Percentiles rank a stretch among this genome's conserved stretches.
Evolutionary conservation across 495 filamentous ascomycete genomes (phyloP).

Genomic region (Penicillium samsonianum): DNA sequence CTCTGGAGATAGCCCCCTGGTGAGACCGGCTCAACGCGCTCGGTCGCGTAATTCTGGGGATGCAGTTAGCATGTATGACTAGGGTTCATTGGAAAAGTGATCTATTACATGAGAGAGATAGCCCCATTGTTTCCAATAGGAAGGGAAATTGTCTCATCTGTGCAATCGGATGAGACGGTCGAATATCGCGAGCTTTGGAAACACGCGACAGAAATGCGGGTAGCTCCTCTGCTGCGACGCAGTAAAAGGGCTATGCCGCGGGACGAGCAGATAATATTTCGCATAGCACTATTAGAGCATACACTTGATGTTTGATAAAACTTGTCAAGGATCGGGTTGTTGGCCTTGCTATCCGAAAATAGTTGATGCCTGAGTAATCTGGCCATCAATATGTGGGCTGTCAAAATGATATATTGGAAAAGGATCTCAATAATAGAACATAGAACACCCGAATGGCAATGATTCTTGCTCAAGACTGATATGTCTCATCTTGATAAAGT

Average conservation of each 20-base stretch:
- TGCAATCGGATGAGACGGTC: constrained; percentile 12
- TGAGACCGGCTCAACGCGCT: constrained; percentile 2
- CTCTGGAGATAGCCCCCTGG: not conserved
- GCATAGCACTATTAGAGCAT: constrained; percentile 16
- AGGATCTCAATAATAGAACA: not conserved
- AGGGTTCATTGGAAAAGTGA: not conserved
- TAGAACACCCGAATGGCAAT: not conserved
- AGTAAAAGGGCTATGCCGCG: constrained; percentile 1
- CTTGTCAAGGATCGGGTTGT: constrained; percentile 38
- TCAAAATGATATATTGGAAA: not conserved
- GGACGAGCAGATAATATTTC: constrained; percentile 6
- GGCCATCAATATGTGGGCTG: not conserved
- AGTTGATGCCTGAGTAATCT: constrained; percentile 4
- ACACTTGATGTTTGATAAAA: constrained; percentile 13
- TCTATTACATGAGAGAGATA: constrained; percentile 32
- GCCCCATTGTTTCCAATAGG: constrained; percentile 40
- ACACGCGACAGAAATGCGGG: not conserved
- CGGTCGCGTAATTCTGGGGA: constrained; percentile 32
- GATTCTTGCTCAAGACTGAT: not conserved
- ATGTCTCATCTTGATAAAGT: not conserved
- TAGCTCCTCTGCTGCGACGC: not conserved
- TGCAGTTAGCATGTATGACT: not conserved
- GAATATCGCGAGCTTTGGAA: constrained; percentile 7
- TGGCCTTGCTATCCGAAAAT: constrained; percentile 37
- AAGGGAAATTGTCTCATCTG: constrained; percentile 24